Conservation (phyloP, 257 asterid genomes). For the Petrea volubilis region DNA sequence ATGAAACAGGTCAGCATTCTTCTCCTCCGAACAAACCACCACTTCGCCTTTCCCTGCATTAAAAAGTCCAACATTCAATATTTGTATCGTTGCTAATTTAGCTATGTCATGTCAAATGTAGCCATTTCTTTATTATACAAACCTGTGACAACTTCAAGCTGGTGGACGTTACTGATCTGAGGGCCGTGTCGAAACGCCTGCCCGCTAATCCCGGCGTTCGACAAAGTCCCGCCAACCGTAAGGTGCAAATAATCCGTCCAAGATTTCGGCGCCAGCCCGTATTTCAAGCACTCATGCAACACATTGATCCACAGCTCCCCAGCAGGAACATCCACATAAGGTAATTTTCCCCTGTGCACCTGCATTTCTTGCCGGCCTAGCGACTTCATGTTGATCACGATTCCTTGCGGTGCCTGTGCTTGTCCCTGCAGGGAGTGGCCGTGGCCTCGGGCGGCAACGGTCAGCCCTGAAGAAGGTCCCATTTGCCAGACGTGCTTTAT, state of each 20-base stretch:
- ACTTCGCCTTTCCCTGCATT: slow-evolving; percentile 89
- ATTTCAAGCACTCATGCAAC: slow-evolving; percentile 62
- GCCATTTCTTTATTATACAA: too few relatives aligned
- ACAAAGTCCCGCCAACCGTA: slow-evolving; percentile 88
- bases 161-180: slow-evolving; percentile 84
- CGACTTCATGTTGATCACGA: slow-evolving; percentile 75
- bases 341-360: slow-evolving; percentile 44
- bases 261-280: slow-evolving; percentile 79
- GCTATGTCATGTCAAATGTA: too few relatives aligned
- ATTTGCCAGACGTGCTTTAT: slow-evolving; percentile 69
- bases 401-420: slow-evolving; percentile 72
- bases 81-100: too few relatives aligned
- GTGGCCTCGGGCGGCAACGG: slow-evolving; percentile 80
- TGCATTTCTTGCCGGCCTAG: slow-evolving; percentile 51
- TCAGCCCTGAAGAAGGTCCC: slow-evolving; percentile 65
- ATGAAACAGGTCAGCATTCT: slow-evolving; percentile 84
- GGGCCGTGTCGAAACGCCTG: slow-evolving; percentile 97
- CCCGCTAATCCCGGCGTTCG: slow-evolving; percentile 93
- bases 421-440: slow-evolving; percentile 86
- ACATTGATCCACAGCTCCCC: slow-evolving; percentile 91
- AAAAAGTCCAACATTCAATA: background rate
- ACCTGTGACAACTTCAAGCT: slow-evolving; percentile 96
- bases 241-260: slow-evolving; percentile 95
- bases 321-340: slow-evolving; percentile 69
- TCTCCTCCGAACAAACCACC: slow-evolving; percentile 70